A percentile compares a stretch with the other conserved stretches of the same genome.
phyloP scores from a whole-genome alignment of 1,139 yeast genomes.

The Pneumocystis canis region DNA sequence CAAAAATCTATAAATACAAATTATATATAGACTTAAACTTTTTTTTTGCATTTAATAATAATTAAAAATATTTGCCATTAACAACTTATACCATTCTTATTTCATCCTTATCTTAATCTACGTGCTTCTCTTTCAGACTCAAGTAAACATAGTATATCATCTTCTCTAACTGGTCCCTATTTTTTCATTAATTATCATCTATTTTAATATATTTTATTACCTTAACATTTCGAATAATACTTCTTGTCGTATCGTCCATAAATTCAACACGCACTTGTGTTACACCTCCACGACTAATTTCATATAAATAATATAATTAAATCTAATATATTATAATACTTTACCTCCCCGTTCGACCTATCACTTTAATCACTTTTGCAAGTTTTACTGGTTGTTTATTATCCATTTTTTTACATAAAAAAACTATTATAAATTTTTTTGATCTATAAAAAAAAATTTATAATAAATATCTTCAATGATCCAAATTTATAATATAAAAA shows the following conservation, averaged over 20 bases:
- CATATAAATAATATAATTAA: conserved; percentile 76
- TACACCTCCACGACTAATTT: conserved; percentile 75
- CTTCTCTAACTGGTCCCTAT: conserved; percentile 96
- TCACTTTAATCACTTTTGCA: conserved; percentile 98
- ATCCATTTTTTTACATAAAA: conserved; percentile 20
- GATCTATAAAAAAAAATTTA: not conserved
- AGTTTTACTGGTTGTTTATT: conserved; percentile 72
- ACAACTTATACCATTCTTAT: not conserved
- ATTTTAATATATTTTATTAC: not conserved
- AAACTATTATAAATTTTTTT: not conserved
- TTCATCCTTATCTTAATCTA: conserved; percentile 31
- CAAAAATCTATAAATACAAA: not conserved
- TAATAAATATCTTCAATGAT: not conserved
- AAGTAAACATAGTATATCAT: conserved; percentile 97
- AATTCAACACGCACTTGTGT: conserved; percentile 99
- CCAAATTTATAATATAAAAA: too few relatives aligned
- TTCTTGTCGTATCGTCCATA: conserved; percentile 95
- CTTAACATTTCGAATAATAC: conserved; percentile 96
- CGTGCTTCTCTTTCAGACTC: conserved; percentile 99
- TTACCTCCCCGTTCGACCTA: conserved; percentile 40
- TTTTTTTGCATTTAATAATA: not conserved
- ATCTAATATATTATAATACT: not conserved
- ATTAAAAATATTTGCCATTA: not conserved
- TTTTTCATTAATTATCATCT: not conserved
- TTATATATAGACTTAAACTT: not conserved